phyloP scores from a whole-genome alignment of 257 asterid genomes.

The Ophiorrhiza pumila region DNA sequence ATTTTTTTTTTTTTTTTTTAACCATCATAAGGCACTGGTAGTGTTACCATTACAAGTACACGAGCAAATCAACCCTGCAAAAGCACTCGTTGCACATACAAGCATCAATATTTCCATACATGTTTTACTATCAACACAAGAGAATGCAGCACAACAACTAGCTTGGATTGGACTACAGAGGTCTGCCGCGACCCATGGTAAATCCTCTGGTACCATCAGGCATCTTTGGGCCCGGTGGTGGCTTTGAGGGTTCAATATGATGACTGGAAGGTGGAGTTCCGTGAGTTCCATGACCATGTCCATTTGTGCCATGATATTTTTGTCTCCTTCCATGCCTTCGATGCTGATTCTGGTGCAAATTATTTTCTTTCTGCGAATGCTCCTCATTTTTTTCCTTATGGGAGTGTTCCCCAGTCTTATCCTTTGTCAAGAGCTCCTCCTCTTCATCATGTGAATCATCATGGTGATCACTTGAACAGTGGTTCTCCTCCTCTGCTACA shows the following conservation, averaged over 20 bases:
- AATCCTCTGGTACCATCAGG: slow-evolving; percentile 98
- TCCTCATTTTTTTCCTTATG: slow-evolving; percentile 47
- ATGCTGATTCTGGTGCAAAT: slow-evolving; percentile 48
- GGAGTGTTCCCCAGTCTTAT: slow-evolving; percentile 40
- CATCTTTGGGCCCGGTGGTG: slow-evolving; percentile 98
- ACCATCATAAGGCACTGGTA: background rate
- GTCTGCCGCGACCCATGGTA: slow-evolving; percentile 82
- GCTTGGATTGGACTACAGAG: slow-evolving; percentile 34
- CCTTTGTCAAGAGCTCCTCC: slow-evolving; percentile 54
- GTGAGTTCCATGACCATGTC: slow-evolving; percentile 58
- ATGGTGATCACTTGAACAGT: slow-evolving; percentile 48
- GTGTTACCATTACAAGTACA: background rate
- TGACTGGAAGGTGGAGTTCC: slow-evolving; percentile 47
- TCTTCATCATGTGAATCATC: slow-evolving; percentile 77
- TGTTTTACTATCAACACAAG: slow-evolving; percentile 21
- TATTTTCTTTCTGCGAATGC: slow-evolving; percentile 53
- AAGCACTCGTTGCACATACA: background rate
- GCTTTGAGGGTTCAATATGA: slow-evolving; percentile 65
- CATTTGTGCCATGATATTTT: slow-evolving; percentile 52
- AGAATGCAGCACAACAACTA: background rate
- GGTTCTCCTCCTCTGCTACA: slow-evolving; percentile 57
- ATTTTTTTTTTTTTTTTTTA: too few relatives aligned
- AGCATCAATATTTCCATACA: slow-evolving; percentile 13
- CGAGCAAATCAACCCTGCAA: slow-evolving; percentile 4
- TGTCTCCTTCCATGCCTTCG: slow-evolving; percentile 82